Evolutionary conservation across 108 stramenopile species (phyloP).

Genomic region (Bacterosira constricta): DNA sequence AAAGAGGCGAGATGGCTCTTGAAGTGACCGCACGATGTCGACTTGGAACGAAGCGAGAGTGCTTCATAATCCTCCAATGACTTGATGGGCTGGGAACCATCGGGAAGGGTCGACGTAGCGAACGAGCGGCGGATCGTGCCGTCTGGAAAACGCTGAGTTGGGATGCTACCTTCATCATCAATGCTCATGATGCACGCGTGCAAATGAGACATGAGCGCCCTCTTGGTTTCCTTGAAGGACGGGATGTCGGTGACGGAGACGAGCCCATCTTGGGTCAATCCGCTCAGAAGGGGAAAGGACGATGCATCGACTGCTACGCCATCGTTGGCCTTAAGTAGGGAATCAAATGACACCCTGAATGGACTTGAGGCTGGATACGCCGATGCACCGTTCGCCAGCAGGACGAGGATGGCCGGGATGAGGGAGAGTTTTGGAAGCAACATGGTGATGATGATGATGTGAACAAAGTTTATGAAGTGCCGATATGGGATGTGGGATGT

Average conservation of each 20-base stretch:
- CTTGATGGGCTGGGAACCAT: slow-evolving; percentile 3
- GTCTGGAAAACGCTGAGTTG: slow-evolving; percentile 16
- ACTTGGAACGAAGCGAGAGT: not conserved
- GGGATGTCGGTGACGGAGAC: slow-evolving; percentile 35
- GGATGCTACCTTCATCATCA: not conserved
- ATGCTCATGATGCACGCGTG: slow-evolving; percentile 20
- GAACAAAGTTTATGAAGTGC: not conserved
- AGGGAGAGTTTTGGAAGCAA: not conserved
- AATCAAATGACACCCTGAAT: not conserved
- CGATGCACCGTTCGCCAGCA: not conserved
- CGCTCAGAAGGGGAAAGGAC: slow-evolving; percentile 11
- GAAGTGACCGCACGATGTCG: slow-evolving; percentile 4
- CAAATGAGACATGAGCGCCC: slow-evolving; percentile 13
- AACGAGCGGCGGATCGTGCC: slow-evolving; percentile 44
- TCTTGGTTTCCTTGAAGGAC: slow-evolving; percentile 24
- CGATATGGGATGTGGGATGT: too few species aligned
- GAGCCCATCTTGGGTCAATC: slow-evolving; percentile 33
- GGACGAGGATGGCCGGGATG: not conserved
- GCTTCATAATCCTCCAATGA: not conserved
- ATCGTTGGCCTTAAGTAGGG: not conserved
- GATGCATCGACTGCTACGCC: not conserved
- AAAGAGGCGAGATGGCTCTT: not conserved
- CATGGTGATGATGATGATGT: not conserved
- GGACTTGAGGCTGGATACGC: slow-evolving; percentile 1
- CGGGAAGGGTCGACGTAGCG: slow-evolving; percentile 11